Conservation (phyloP, 306 rosid genomes). For the Medicago arabica region DNA sequence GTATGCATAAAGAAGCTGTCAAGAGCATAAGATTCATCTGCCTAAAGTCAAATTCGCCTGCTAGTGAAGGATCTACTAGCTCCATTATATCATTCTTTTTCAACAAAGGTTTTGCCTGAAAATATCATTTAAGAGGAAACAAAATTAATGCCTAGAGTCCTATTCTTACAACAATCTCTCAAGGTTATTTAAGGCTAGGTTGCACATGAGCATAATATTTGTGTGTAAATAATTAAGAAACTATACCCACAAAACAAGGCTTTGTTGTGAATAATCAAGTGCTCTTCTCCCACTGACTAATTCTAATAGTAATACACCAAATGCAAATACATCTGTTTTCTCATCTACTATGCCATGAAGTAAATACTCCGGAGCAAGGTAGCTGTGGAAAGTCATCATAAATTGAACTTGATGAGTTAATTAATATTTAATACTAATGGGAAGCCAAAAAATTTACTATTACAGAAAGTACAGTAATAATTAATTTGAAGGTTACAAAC, state of each 20-base stretch:
- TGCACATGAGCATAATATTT: background rate
- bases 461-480: constrained; percentile 14
- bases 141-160: constrained; percentile 6
- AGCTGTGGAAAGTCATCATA: constrained; percentile 53
- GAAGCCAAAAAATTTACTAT: background rate
- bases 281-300: constrained; percentile 91
- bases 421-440: background rate
- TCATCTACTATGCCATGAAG: constrained; percentile 96
- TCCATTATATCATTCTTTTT: constrained; percentile 63
- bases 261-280: constrained; percentile 91
- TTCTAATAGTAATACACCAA: constrained; percentile 87
- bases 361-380: constrained; percentile 93
- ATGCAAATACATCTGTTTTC: constrained; percentile 93
- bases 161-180: background rate
- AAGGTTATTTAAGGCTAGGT: background rate
- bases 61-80: constrained; percentile 72
- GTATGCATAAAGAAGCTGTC: constrained; percentile 87
- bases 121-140: background rate
- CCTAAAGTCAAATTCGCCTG: constrained; percentile 52
- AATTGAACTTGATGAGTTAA: constrained; percentile 14
- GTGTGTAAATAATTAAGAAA: background rate
- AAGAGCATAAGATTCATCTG: constrained; percentile 72
- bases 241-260: constrained; percentile 95
- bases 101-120: constrained; percentile 88
- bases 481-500: constrained; percentile 51